Evolutionary conservation across 1,284 basidiomycete species (phyloP), one percentile per base, ranked within the genome.

Genomic region (Rhodofomes roseus): DNA sequence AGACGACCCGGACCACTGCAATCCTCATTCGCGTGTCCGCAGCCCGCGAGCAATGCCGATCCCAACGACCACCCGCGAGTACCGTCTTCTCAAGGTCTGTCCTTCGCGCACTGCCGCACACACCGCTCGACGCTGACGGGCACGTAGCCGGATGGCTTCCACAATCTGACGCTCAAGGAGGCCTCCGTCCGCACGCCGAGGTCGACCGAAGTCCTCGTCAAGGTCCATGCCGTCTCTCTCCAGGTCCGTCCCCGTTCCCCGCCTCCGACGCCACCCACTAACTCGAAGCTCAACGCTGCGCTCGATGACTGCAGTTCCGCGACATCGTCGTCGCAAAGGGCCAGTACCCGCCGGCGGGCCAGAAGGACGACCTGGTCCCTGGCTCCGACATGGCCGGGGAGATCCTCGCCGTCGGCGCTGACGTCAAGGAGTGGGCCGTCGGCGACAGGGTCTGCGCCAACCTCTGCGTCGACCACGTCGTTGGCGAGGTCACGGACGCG

Each of bases 341-440:
- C 16, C 20, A 37, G 1, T 79, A 79, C 62, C 70, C 73, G 6
- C 57, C 65, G 23, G 63, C n/a, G 4, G 31, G 63, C 2, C 57
- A 64, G 34, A 71, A 70, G 29, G 64, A 68, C 3, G 68, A 80
- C 43, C 63, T 80, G 2, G 75, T 86, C 16, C 84, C 85, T 0
- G 75, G 78, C 67, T 87, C 85, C 6, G 87, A 89, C 64, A 79
- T 81, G 63, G 85, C 87, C 18, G 86, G 87, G 9, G 82, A 86
- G 65, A 74, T 89, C 53, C 71, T 85, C 40, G 75, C 78, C 3
- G 68, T 86, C 20, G 86, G 86, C 4, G 70, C 73, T 37, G 77
- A 77, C 14, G 83, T 85, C n/a, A 57, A 52, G 22, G 58, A 54
- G n/a, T 66, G 63, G 63, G 54, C 77, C 60, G 60, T 70, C 2